Evolutionary conservation across 345 rosid genomes (phyloP), one percentile per base, ranked within the genome.

Genomic region (Heritiera fomes): DNA sequence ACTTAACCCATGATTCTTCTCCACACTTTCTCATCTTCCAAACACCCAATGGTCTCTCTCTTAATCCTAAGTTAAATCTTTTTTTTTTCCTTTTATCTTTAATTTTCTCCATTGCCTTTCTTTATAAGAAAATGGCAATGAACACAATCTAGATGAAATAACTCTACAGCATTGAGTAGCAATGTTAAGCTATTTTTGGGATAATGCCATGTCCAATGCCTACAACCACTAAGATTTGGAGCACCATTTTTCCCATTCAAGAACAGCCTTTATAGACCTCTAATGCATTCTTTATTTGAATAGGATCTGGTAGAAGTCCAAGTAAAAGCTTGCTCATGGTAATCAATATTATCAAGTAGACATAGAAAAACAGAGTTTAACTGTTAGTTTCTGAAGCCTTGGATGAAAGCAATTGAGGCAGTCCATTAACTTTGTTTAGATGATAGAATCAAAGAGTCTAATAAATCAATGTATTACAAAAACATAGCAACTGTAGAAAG

Each of bases 241-340:
- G 40, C 40, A 47, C 32, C 50, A 23, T 28, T 71, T 20, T 49
- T 71, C 30, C 55, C 47, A 15, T n/a, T 34, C 18, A 63, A 47
- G 55, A 28, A 75, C 32, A 32, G 0, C 66, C 8, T 23, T 56
- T 40, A 23, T n/a, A 76, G 43, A 95, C 99, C 97, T 95, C 94
- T 68, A 93, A 68, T 14, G 98, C 98, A 80, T 95, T 91, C 90
- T 88, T 95, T 87, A 92, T 88, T 81, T 95, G 99, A 79, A 92
- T 88, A 11, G 97, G 98, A 86, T 95, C 98, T 7, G 96, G 98
- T 87, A 92, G 78, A 88, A 95, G 38, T 34, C 38, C 38, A 34
- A 34, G 38, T 3, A 34, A 52, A 6, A 52, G 56, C 56, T 52
- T 52, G 6, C 18, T 52, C 56, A 4, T 52, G 56, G 18, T 2